These are phyloP conservation scores for Beauveria varroae DNA, from an alignment of 2,329 filamentous ascomycete species.

Conservation along the genomic window DNA sequence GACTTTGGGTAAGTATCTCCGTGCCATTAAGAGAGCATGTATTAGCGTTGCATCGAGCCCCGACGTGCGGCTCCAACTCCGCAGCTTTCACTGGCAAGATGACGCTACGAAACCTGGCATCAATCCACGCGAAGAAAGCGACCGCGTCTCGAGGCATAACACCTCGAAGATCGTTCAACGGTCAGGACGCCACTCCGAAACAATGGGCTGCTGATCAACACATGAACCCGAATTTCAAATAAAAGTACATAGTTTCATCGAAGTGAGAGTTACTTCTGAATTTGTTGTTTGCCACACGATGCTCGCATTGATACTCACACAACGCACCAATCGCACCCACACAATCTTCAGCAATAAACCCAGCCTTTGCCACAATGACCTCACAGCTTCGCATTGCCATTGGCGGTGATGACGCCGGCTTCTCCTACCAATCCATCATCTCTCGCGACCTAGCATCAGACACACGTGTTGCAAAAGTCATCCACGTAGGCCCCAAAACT, in stretches of 20 bases:
- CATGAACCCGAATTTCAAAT: neutral
- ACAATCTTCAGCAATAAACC: neutral
- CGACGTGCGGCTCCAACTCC: no score
- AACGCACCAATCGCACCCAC: no score
- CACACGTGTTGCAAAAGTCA: slow-evolving; percentile 57
- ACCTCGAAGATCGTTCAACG: neutral
- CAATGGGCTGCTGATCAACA: neutral
- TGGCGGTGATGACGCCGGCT: slow-evolving; percentile 52
- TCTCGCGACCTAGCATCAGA: slow-evolving; percentile 63
- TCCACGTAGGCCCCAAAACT: slow-evolving; percentile 65
- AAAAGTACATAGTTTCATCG: neutral
- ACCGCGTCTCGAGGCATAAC: slow-evolving; percentile 3
- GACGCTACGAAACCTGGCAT: no score
- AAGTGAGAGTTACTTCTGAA: no score
- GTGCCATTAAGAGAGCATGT: no score
- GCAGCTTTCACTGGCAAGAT: no score
- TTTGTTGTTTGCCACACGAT: no score
- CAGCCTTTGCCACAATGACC: neutral
- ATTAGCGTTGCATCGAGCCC: no score
- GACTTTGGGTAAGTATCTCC: no score
- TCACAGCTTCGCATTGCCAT: neutral
- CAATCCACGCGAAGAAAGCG: neutral
- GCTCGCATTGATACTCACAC: no score
- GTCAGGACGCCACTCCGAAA: neutral
- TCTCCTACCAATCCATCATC: slow-evolving; percentile 70